phyloP scores from a whole-genome alignment of 495 filamentous ascomycete genomes.

The Aspergillus campestris region DNA sequence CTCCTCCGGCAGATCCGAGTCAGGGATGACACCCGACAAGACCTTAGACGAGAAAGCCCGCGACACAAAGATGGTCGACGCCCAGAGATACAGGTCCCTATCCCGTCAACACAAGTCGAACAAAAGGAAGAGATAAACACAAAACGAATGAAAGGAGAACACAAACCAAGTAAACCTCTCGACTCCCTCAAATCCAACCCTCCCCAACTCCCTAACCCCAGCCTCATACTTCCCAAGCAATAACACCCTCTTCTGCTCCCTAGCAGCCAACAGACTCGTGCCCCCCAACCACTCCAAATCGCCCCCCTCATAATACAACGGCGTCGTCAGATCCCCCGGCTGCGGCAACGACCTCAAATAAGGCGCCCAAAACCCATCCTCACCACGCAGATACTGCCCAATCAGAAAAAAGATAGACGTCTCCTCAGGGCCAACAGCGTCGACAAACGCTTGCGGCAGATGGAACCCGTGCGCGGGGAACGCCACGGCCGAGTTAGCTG shows the following conservation, averaged over 20 bases:
- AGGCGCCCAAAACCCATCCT: constrained; percentile 51
- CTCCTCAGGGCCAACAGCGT: constrained; percentile 29
- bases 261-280: constrained; percentile 48
- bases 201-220: constrained; percentile 27
- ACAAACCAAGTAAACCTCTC: constrained; percentile 40
- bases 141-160: too few species aligned
- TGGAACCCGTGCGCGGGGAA: constrained; percentile 31
- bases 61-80: constrained; percentile 54
- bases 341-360: constrained; percentile 52
- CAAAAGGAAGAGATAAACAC: background rate
- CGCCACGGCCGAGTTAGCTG: constrained; percentile 4
- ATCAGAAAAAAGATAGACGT: constrained; percentile 47
- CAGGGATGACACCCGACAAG: constrained; percentile 29
- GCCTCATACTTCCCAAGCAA: constrained; percentile 45
- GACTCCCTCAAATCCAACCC: constrained; percentile 21
- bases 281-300: constrained; percentile 52
- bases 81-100: constrained; percentile 59
- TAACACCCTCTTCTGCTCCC: constrained; percentile 28
- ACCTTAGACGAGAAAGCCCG: constrained; percentile 44
- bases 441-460: constrained; percentile 28
- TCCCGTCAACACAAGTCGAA: constrained; percentile 7
- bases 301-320: constrained; percentile 47
- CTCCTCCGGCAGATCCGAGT: constrained; percentile 24
- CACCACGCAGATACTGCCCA: constrained; percentile 42
- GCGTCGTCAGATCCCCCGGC: constrained; percentile 45